A percentile compares a stretch with the other conserved stretches of the same genome.
Conservation (phyloP, 2,329 filamentous ascomycete species). For the Neophaeococcomyces mojaviensis region DNA sequence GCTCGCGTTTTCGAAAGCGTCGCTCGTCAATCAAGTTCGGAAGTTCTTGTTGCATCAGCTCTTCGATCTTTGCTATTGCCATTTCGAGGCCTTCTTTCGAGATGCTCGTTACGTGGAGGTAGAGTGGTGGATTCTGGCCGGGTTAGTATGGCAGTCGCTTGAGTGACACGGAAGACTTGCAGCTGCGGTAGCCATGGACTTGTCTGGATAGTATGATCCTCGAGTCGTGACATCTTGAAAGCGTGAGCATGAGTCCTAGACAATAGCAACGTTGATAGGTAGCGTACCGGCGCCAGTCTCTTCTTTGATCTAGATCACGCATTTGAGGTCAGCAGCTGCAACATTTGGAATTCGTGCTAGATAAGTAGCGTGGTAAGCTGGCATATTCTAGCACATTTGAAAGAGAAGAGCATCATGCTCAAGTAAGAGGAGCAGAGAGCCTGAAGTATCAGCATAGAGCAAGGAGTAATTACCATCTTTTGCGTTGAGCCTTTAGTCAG, state of each 20-base stretch:
- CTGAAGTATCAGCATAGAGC: slow-evolving; percentile 21
- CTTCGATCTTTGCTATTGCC: slow-evolving; percentile 80
- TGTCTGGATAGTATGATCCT: slow-evolving; percentile 94
- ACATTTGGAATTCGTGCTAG: slow-evolving; percentile 10
- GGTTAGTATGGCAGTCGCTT: slow-evolving; percentile 9
- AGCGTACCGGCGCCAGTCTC: slow-evolving; percentile 99
- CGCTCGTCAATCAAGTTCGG: slow-evolving; percentile 93
- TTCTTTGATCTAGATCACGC: slow-evolving; percentile 96
- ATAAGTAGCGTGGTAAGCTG: slow-evolving; percentile 62
- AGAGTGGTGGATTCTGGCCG: slow-evolving; percentile 76
- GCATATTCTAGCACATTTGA: slow-evolving; percentile 39
- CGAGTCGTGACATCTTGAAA: slow-evolving; percentile 95
- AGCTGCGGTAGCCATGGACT: slow-evolving; percentile 88
- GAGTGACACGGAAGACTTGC: slow-evolving; percentile 48
- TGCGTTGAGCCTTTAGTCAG: slow-evolving; percentile 95
- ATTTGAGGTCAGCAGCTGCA: slow-evolving; percentile 70
- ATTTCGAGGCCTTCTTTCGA: slow-evolving; percentile 84
- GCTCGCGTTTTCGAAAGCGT: slow-evolving; percentile 76
- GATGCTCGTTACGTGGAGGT: slow-evolving; percentile 90
- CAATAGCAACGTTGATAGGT: slow-evolving; percentile 39
- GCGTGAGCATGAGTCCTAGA: slow-evolving; percentile 54
- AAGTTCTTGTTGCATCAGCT: slow-evolving; percentile 91
- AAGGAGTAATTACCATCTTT: slow-evolving; percentile 88
- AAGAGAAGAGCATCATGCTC: slow-evolving; percentile 25
- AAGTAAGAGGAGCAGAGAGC: slow-evolving; percentile 28